These are phyloP conservation scores for Fomes fomentarius DNA, from an alignment of 1,284 basidiomycete species.

Conservation along the genomic window DNA sequence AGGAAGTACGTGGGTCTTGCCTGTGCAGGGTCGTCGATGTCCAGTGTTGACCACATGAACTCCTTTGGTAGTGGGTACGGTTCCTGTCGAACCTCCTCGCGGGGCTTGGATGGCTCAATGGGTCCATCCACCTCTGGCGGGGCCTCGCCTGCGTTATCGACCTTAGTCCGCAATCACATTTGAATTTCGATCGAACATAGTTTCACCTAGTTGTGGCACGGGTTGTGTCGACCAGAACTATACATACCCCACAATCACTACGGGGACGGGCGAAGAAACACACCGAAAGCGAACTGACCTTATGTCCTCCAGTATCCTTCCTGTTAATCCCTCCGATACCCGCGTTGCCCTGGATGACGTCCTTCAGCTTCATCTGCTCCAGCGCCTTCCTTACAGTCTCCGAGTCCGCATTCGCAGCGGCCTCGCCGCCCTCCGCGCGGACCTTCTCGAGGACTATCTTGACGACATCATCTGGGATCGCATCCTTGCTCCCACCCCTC, in stretches of 20 bases:
- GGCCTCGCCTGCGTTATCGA: slow-evolving; percentile 56
- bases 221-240: slow-evolving; percentile 98
- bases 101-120: slow-evolving; percentile 84
- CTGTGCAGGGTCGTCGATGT: slow-evolving; percentile 80
- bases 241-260: slow-evolving; percentile 1
- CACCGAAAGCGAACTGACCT: slow-evolving; percentile 52
- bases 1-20: slow-evolving; percentile 36
- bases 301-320: slow-evolving; percentile 85
- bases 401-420: slow-evolving; percentile 52
- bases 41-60: slow-evolving; percentile 90
- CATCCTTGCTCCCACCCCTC: slow-evolving; percentile 46
- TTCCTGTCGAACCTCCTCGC: slow-evolving; percentile 83
- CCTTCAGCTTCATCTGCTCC: slow-evolving; percentile 74
- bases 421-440: slow-evolving; percentile 55
- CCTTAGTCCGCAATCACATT: neutral
- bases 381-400: slow-evolving; percentile 64
- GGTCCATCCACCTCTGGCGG: slow-evolving; percentile 78
- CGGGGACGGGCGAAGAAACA: slow-evolving; percentile 5
- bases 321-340: slow-evolving; percentile 71
- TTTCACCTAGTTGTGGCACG: slow-evolving; percentile 81
- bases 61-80: slow-evolving; percentile 90
- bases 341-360: slow-evolving; percentile 71
- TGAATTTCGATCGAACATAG: slow-evolving; percentile 1
- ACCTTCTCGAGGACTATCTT: slow-evolving; percentile 63
- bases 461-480: slow-evolving; percentile 62